Evolutionary conservation across 1,284 basidiomycete genomes (phyloP).

Genomic region (Laetiporus sulphureus): DNA sequence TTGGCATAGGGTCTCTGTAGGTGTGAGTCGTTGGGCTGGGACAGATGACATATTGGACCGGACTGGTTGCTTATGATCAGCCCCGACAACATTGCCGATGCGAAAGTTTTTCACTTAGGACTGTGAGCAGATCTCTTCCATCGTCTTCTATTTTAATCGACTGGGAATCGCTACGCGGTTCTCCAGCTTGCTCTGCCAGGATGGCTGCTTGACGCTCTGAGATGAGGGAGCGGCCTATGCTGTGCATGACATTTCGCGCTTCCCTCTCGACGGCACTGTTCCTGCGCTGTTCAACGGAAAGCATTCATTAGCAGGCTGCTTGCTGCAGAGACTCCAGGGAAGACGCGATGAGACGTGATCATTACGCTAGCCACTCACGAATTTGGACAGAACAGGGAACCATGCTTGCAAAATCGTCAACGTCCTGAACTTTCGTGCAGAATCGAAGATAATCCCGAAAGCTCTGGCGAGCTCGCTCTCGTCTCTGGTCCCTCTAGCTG

Average conservation of each 20-base stretch:
- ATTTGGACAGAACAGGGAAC: conserved; percentile 48
- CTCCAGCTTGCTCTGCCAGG: conserved; percentile 16
- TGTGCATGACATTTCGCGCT: conserved; percentile 41
- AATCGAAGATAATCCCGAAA: conserved; percentile 47
- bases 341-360: no score
- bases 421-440: conserved; percentile 42
- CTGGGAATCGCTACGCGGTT: no score
- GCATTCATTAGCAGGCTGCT: no score
- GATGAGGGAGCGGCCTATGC: conserved; percentile 53
- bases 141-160: no score
- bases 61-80: conserved; percentile 34
- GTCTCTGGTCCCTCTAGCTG: conserved; percentile 22
- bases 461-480: conserved; percentile 50
- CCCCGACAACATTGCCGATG: neutral
- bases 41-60: conserved; percentile 50
- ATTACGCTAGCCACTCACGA: conserved; percentile 35
- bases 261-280: conserved; percentile 36
- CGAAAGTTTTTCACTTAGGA: conserved; percentile 39
- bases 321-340: no score
- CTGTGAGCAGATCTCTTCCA: conserved; percentile 40
- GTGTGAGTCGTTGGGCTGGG: conserved; percentile 49
- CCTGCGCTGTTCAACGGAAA: conserved; percentile 22
- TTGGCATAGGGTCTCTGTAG: conserved; percentile 65
- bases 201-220: conserved; percentile 34
- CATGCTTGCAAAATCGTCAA: conserved; percentile 54